These are phyloP conservation scores for Solanum sejunctum DNA, from an alignment of 257 asterid species.

Conservation along the genomic window DNA sequence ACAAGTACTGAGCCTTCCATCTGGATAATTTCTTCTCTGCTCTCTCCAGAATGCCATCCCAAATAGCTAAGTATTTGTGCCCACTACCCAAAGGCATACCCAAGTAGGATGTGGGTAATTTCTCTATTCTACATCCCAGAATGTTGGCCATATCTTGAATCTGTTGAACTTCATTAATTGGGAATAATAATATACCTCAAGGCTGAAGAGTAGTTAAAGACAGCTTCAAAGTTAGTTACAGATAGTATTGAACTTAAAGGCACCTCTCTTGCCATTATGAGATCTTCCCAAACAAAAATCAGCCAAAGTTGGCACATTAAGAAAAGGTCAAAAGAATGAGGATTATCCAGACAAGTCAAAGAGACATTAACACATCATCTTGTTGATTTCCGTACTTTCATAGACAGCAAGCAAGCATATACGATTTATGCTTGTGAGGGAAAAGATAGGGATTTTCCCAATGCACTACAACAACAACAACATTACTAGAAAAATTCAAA, in stretches of 20 bases:
- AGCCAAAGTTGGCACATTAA: neutral
- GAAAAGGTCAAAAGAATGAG: neutral
- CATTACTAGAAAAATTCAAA: neutral
- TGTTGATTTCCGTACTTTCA: neutral
- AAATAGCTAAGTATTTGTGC: too few relatives aligned
- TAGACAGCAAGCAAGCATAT: neutral
- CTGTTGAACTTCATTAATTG: too few relatives aligned
- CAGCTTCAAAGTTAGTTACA: neutral
- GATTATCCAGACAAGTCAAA: neutral
- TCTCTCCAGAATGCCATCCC: too few relatives aligned
- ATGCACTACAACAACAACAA: too few relatives aligned
- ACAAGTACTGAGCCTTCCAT: too few relatives aligned
- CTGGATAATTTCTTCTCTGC: too few relatives aligned
- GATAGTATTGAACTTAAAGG: neutral
- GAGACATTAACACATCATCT: neutral
- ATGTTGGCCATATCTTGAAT: too few relatives aligned
- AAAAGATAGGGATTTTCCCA: neutral
- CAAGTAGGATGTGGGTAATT: too few relatives aligned
- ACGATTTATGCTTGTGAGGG: neutral
- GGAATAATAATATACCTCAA: neutral
- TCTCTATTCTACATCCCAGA: too few relatives aligned
- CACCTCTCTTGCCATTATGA: neutral
- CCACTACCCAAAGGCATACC: too few relatives aligned
- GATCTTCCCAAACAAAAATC: neutral
- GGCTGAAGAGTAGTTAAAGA: neutral